These are phyloP conservation scores for Venturia oleaginea DNA, from an alignment of 2,329 filamentous ascomycete genomes.

Conservation along the genomic window DNA sequence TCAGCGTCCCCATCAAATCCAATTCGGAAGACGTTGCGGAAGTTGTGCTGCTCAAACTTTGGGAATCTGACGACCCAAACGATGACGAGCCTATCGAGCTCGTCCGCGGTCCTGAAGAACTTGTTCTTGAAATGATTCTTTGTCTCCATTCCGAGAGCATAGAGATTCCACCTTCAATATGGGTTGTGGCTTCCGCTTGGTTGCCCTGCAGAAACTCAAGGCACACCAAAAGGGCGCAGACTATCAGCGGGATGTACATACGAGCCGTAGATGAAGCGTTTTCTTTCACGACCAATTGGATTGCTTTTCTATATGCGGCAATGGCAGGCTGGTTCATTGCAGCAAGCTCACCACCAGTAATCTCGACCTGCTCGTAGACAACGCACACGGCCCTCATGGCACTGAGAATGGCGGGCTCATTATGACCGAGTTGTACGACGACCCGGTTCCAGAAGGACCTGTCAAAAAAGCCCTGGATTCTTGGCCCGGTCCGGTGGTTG, in stretches of 20 bases:
- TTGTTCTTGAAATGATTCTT: background rate
- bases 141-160: constrained; percentile 2
- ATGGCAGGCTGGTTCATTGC: background rate
- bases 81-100: background rate
- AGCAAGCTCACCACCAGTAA: background rate
- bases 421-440: constrained; percentile 11
- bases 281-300: constrained; percentile 4
- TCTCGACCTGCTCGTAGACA: constrained; percentile 9
- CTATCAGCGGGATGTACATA: constrained; percentile 1
- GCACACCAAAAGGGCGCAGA: constrained; percentile 10
- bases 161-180: constrained; percentile 8
- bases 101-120: background rate
- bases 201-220: constrained; percentile 10
- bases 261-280: background rate
- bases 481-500: constrained; percentile 4
- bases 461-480: constrained; percentile 7
- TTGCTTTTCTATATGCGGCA: constrained; percentile 3
- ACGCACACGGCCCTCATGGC: constrained; percentile 6
- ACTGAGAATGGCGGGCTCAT: constrained; percentile 8
- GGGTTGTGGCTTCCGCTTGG: constrained; percentile 2
- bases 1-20: constrained; percentile 7
- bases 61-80: background rate
- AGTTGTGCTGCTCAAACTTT: background rate
- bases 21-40: constrained; percentile 2
- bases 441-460: constrained; percentile 5